phyloP scores from a whole-genome alignment of 495 filamentous ascomycete genomes.

The Copromyces sp. region DNA sequence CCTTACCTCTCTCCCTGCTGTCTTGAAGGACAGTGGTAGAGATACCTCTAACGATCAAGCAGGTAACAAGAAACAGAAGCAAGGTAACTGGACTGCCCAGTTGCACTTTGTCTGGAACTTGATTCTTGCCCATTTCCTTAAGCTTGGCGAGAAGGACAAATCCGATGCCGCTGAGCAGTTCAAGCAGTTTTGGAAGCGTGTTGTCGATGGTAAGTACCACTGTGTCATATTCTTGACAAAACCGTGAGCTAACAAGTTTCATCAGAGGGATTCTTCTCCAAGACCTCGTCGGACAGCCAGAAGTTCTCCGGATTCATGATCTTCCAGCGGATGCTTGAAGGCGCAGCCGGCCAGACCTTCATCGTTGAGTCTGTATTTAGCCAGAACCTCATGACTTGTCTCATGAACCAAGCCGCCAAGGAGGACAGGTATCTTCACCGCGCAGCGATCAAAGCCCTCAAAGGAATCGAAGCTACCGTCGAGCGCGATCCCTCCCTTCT shows the following conservation, averaged over 20 bases:
- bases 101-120: slow-evolving; percentile 83
- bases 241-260: slow-evolving; percentile 14
- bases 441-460: slow-evolving; percentile 61
- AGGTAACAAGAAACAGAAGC: slow-evolving; percentile 30
- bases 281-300: slow-evolving; percentile 69
- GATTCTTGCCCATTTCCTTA: slow-evolving; percentile 46
- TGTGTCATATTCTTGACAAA: not conserved
- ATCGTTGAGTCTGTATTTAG: slow-evolving; percentile 52
- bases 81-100: slow-evolving; percentile 64
- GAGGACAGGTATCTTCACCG: slow-evolving; percentile 76
- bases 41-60: slow-evolving; percentile 40
- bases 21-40: slow-evolving; percentile 66
- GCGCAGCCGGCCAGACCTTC: slow-evolving; percentile 22
- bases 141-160: slow-evolving; percentile 19
- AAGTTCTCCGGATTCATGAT: slow-evolving; percentile 88
- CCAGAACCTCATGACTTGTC: slow-evolving; percentile 67
- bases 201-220: slow-evolving; percentile 64
- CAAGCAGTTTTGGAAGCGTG: slow-evolving; percentile 74
- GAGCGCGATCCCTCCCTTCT: slow-evolving; percentile 52
- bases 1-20: slow-evolving; percentile 51
- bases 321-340: slow-evolving; percentile 58
- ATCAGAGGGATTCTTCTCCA: slow-evolving; percentile 69
- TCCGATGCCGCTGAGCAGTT: slow-evolving; percentile 40
- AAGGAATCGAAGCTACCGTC: slow-evolving; percentile 55
- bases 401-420: slow-evolving; percentile 81